Percentiles rank a stretch among this genome's conserved stretches.
Evolutionary conservation across 805 yeast species (phyloP).

Genomic region (Myxozyma melibiosi): DNA sequence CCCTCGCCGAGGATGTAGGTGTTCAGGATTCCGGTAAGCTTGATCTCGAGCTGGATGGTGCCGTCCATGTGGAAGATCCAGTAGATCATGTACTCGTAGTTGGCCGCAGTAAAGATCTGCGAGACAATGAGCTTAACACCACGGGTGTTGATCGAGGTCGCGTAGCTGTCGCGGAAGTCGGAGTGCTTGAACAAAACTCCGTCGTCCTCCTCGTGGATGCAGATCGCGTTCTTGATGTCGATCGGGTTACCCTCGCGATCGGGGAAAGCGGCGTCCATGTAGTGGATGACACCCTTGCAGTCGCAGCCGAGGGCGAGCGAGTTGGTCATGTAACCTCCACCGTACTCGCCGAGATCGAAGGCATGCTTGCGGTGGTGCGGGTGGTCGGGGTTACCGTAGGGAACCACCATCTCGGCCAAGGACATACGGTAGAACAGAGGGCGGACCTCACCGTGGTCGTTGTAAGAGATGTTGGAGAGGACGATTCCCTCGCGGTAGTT

Average conservation of each 20-base stretch:
- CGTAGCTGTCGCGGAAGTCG: slow-evolving; percentile 78
- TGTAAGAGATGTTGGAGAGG: slow-evolving; percentile 68
- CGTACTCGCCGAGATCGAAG: slow-evolving; percentile 83
- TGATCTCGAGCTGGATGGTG: slow-evolving; percentile 74
- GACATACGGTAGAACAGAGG: slow-evolving; percentile 80
- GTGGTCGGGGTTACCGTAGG: slow-evolving; percentile 76
- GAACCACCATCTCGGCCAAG: slow-evolving; percentile 80
- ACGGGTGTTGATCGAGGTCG: slow-evolving; percentile 73
- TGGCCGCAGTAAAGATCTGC: slow-evolving; percentile 84
- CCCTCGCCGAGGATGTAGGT: slow-evolving; percentile 65
- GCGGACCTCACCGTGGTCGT: slow-evolving; percentile 67
- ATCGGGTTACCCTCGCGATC: slow-evolving; percentile 68
- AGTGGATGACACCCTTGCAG: slow-evolving; percentile 83
- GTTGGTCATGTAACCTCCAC: slow-evolving; percentile 84
- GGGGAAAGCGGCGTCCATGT: slow-evolving; percentile 75
- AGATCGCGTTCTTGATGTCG: slow-evolving; percentile 73
- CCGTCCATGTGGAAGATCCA: slow-evolving; percentile 86
- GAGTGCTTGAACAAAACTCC: slow-evolving; percentile 80
- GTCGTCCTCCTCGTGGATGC: slow-evolving; percentile 86
- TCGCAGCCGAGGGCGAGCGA: slow-evolving; percentile 79
- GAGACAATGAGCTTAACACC: slow-evolving; percentile 73
- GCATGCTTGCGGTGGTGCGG: slow-evolving; percentile 88
- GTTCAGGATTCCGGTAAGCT: slow-evolving; percentile 81
- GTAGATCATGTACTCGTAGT: slow-evolving; percentile 82
- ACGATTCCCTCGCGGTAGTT: slow-evolving; percentile 86